A percentile compares a stretch with the other conserved stretches of the same genome.
phyloP scores from a whole-genome alignment of 148 eudicot species.

The Amaranthus hypochondriacus region DNA sequence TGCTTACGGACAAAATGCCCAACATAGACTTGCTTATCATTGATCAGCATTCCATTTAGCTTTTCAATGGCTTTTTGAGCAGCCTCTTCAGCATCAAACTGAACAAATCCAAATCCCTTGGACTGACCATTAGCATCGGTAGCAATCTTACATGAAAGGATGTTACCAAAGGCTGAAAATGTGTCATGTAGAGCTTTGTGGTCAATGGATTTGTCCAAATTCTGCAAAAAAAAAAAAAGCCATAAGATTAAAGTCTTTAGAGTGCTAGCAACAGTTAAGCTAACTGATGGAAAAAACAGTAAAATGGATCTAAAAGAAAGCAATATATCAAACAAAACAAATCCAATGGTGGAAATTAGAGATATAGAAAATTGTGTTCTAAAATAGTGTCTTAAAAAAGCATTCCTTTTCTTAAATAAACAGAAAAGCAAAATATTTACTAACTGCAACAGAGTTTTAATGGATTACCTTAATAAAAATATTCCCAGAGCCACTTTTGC shows the following conservation, averaged over 20 bases:
- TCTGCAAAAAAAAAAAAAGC: slow-evolving; percentile 22
- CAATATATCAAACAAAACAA: neutral
- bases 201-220: slow-evolving; percentile 45
- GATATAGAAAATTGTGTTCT: neutral
- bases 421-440: too few species aligned
- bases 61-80: slow-evolving; percentile 49
- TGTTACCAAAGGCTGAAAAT: slow-evolving; percentile 39
- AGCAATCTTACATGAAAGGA: slow-evolving; percentile 45
- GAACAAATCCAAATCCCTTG: slow-evolving; percentile 59
- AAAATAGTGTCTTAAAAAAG: too few species aligned
- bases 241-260: neutral
- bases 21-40: slow-evolving; percentile 44
- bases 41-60: slow-evolving; percentile 41
- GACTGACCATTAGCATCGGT: slow-evolving; percentile 43
- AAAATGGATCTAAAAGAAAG: neutral
- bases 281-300: neutral
- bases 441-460: neutral
- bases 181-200: slow-evolving; percentile 45
- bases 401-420: too few species aligned
- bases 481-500: slow-evolving; percentile 42
- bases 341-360: neutral
- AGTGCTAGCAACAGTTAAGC: too few species aligned
- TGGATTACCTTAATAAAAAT: slow-evolving; percentile 41
- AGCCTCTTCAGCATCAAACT: slow-evolving; percentile 41
- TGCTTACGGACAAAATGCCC: slow-evolving; percentile 43